Percentiles rank a stretch among this genome's conserved stretches.
These are phyloP conservation scores for Talaromyces wortmannii DNA, from an alignment of 495 filamentous ascomycete species.

Conservation along the genomic window DNA sequence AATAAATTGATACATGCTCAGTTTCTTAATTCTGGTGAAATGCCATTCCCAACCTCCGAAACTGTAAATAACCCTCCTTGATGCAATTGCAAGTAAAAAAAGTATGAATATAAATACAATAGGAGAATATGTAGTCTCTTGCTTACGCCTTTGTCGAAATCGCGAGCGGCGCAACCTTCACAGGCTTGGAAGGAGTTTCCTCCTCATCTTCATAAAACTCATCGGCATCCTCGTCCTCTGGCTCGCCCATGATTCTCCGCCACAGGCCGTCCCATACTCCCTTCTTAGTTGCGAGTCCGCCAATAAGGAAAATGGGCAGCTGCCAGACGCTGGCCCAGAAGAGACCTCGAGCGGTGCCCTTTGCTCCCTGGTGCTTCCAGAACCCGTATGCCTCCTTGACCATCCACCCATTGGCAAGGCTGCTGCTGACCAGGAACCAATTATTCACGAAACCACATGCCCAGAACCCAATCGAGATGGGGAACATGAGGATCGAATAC, in stretches of 20 bases:
- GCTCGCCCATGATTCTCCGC: slow-evolving; percentile 55
- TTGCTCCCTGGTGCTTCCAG: slow-evolving; percentile 68
- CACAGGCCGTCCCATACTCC: slow-evolving; percentile 85
- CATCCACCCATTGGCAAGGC: slow-evolving; percentile 82
- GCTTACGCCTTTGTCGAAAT: no score
- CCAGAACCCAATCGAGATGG: slow-evolving; percentile 78
- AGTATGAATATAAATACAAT: no score
- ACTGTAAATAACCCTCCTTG: no score
- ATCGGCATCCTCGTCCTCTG: slow-evolving; percentile 29
- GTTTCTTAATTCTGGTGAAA: no score
- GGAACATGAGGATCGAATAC: slow-evolving; percentile 83
- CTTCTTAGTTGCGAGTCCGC: slow-evolving; percentile 92
- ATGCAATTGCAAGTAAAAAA: no score
- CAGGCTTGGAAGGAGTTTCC: neutral
- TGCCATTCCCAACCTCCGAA: no score
- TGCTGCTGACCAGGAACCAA: slow-evolving; percentile 75
- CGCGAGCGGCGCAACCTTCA: no score
- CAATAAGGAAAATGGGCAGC: slow-evolving; percentile 79
- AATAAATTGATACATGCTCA: no score
- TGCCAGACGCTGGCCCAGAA: slow-evolving; percentile 99
- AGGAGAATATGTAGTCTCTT: no score
- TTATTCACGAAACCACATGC: slow-evolving; percentile 79
- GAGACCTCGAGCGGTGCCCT: slow-evolving; percentile 74
- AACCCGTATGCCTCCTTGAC: slow-evolving; percentile 74
- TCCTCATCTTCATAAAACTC: slow-evolving; percentile 33